A percentile compares a stretch with the other conserved stretches of the same genome.
Conservation (phyloP, 305 asterid genomes). For the Euphrasia arctica region DNA sequence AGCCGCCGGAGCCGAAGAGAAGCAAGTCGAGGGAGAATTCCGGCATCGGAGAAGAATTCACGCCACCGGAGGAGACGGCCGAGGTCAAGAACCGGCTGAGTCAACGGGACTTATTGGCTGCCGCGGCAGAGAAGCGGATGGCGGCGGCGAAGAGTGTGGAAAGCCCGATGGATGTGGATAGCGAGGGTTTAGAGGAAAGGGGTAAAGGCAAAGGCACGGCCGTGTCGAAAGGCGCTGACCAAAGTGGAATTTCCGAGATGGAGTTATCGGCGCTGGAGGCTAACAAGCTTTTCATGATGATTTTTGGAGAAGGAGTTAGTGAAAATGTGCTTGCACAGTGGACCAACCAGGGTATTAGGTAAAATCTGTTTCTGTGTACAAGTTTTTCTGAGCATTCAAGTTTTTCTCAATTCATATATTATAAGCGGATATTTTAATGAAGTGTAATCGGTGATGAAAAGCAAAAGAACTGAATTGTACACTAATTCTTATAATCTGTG, state of each 20-base stretch:
- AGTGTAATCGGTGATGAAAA: background rate
- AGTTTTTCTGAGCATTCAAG: background rate
- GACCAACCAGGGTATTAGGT: constrained; percentile 79
- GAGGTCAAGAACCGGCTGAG: constrained; percentile 36
- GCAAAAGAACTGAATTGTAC: background rate
- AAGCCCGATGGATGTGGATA: constrained; percentile 29
- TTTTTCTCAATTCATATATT: background rate
- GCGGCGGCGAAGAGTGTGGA: constrained; percentile 32
- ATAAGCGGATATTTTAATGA: background rate
- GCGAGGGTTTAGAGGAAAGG: constrained; percentile 28
- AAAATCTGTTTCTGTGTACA: constrained; percentile 8
- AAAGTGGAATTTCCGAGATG: constrained; percentile 27
- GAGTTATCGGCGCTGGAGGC: constrained; percentile 43
- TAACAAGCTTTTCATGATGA: constrained; percentile 48
- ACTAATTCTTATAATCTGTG: background rate
- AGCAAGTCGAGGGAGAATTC: constrained; percentile 49
- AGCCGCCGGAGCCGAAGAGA: constrained; percentile 68
- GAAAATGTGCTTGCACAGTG: constrained; percentile 66
- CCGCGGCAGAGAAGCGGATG: constrained; percentile 77
- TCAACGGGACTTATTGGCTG: constrained; percentile 69
- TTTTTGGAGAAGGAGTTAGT: constrained; percentile 50
- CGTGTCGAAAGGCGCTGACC: constrained; percentile 25
- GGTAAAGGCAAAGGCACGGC: constrained; percentile 23
- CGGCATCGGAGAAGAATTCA: constrained; percentile 26
- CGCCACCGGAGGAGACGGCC: constrained; percentile 34